A percentile compares a stretch with the other conserved stretches of the same genome.
phyloP scores from a whole-genome alignment of 108 stramenopile species.

The Nannochloropsis oceanica region DNA sequence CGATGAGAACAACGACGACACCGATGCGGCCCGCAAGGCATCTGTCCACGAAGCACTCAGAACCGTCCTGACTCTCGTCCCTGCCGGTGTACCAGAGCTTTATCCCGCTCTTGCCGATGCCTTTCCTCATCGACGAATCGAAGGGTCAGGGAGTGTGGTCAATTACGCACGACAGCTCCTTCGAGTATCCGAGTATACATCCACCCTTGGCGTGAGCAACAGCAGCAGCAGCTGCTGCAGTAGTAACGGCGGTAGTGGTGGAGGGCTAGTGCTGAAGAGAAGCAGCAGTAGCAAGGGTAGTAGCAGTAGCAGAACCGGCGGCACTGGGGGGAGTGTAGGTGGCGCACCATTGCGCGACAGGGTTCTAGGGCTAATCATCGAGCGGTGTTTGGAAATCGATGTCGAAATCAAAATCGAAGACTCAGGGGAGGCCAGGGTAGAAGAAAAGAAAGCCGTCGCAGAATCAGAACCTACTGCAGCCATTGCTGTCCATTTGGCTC shows the following conservation, averaged over 20 bases:
- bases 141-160: neutral
- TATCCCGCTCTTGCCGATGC: constrained; percentile 13
- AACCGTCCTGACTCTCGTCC: constrained; percentile 25
- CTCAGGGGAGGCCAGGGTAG: constrained; percentile 58
- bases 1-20: neutral
- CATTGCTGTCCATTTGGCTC: neutral
- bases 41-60: constrained; percentile 17
- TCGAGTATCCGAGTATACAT: constrained; percentile 3
- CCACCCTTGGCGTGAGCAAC: constrained; percentile 4
- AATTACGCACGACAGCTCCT: constrained; percentile 21
- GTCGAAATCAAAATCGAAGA: constrained; percentile 86
- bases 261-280: neutral
- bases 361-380: constrained; percentile 50
- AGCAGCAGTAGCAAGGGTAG: neutral
- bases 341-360: constrained; percentile 25
- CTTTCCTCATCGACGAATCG: constrained; percentile 31
- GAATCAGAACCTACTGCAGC: neutral
- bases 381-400: constrained; percentile 83
- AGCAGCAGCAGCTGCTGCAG: neutral
- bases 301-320: neutral
- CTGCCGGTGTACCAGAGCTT: constrained; percentile 28
- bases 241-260: neutral
- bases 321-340: neutral
- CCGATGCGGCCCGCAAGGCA: neutral
- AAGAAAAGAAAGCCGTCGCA: constrained; percentile 17